Evolutionary conservation across 805 yeast genomes (phyloP).

Genomic region (Saccharomycopsis amapae): DNA sequence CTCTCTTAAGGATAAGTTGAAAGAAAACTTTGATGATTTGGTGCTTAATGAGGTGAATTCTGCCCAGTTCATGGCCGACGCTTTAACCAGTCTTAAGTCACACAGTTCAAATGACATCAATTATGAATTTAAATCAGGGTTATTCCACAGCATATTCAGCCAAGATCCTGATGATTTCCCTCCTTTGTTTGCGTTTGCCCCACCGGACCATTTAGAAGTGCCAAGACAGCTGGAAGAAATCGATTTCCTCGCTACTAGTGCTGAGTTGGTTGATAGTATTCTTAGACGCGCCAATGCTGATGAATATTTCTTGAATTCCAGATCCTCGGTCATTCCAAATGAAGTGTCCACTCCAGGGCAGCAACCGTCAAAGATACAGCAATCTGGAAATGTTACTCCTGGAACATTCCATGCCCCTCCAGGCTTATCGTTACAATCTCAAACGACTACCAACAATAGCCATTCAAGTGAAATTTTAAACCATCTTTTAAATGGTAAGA

Average conservation of each 20-base stretch:
- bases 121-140: constrained; percentile 33
- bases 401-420: constrained; percentile 20
- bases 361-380: constrained; percentile 23
- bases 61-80: constrained; percentile 40
- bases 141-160: constrained; percentile 26
- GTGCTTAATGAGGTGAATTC: constrained; percentile 42
- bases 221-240: constrained; percentile 3
- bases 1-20: constrained; percentile 29
- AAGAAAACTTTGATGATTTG: constrained; percentile 40
- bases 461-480: constrained; percentile 75
- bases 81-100: constrained; percentile 34
- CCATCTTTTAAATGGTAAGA: constrained; percentile 79
- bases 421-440: constrained; percentile 12
- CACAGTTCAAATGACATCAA: constrained; percentile 30
- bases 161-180: constrained; percentile 27
- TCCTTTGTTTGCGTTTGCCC: constrained; percentile 44
- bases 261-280: constrained; percentile 32
- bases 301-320: constrained; percentile 21
- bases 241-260: constrained; percentile 18
- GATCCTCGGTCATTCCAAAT: constrained; percentile 30
- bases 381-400: constrained; percentile 14
- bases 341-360: constrained; percentile 27
- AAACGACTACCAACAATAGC: constrained; percentile 28
- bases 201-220: constrained; percentile 26
- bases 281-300: constrained; percentile 30